These are phyloP conservation scores for Plasmodium blacklocki DNA, from an alignment of 169 alveolate genomes.

Conservation along the genomic window DNA sequence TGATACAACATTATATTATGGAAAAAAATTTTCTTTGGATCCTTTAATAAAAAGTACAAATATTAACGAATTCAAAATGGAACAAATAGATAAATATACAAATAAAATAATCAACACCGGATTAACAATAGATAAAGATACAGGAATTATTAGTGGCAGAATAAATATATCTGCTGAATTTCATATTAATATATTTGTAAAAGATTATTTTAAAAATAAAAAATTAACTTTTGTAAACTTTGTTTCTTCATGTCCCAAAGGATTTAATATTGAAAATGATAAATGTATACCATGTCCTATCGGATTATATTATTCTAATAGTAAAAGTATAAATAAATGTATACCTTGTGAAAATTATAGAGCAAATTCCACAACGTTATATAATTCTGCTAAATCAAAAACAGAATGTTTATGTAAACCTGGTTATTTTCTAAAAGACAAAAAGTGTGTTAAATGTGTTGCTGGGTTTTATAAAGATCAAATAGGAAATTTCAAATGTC, in stretches of 20 bases:
- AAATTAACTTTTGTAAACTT: constrained; percentile 12
- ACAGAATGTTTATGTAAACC: constrained; percentile 84
- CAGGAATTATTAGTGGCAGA: constrained; percentile 43
- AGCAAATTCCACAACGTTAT: constrained; percentile 74
- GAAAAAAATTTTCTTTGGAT: not conserved
- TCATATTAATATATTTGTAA: constrained; percentile 34
- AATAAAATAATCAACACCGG: constrained; percentile 12
- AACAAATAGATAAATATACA: constrained; percentile 9
- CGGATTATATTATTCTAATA: constrained; percentile 78
- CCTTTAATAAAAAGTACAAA: constrained; percentile 58
- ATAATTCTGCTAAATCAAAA: constrained; percentile 79
- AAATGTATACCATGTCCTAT: constrained; percentile 84
- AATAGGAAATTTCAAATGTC: constrained; percentile 62
- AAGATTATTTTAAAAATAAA: constrained; percentile 56
- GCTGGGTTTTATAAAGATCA: constrained; percentile 78
- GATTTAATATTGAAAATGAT: constrained; percentile 75
- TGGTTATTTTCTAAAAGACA: constrained; percentile 74
- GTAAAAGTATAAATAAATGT: constrained; percentile 14
- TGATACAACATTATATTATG: constrained; percentile 10
- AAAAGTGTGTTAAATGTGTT: constrained; percentile 46
- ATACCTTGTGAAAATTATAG: constrained; percentile 76
- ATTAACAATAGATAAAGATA: not conserved
- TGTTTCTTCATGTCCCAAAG: constrained; percentile 82
- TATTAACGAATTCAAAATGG: constrained; percentile 28
- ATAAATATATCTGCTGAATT: constrained; percentile 15